A percentile compares a stretch with the other conserved stretches of the same genome.
phyloP scores from a whole-genome alignment of 1,284 basidiomycete genomes.

The Naganishia sp. region DNA sequence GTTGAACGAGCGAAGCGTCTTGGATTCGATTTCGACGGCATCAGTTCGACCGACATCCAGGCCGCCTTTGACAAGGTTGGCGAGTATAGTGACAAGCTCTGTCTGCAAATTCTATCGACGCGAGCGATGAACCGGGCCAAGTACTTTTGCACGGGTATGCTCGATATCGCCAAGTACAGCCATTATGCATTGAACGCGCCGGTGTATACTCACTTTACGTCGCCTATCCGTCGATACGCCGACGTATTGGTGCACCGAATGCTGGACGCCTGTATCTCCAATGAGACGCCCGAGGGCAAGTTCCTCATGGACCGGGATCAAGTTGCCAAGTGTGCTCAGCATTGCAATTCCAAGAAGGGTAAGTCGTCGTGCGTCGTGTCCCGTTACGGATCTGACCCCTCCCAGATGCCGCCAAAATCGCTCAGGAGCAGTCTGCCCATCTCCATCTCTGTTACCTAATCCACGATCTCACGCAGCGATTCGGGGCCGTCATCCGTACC shows the following conservation, averaged over 20 bases:
- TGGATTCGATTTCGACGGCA: constrained; percentile 78
- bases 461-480: constrained; percentile 82
- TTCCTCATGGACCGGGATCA: constrained; percentile 97
- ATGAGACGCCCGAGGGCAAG: constrained; percentile 68
- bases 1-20: constrained; percentile 76
- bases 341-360: constrained; percentile 82
- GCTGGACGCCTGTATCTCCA: constrained; percentile 80
- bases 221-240: constrained; percentile 80
- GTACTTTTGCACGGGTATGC: constrained; percentile 98
- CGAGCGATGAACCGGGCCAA: constrained; percentile 91
- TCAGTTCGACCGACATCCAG: constrained; percentile 79
- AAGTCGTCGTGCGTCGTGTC: constrained; percentile 19
- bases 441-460: constrained; percentile 92
- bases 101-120: constrained; percentile 76
- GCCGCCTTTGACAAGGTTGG: constrained; percentile 72
- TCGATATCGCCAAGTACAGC: constrained; percentile 96
- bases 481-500: constrained; percentile 89
- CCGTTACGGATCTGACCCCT: neutral
- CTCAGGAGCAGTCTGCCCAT: constrained; percentile 94
- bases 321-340: constrained; percentile 94
- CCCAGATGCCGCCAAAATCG: constrained; percentile 65
- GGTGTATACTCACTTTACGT: constrained; percentile 96
- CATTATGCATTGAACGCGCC: constrained; percentile 91
- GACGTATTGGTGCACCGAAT: constrained; percentile 96
- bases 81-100: constrained; percentile 69